A percentile compares a stretch with the other conserved stretches of the same genome.
Evolutionary conservation across 176 grass and related monocot species (phyloP).

Genomic region (Oryza rufipogon): DNA sequence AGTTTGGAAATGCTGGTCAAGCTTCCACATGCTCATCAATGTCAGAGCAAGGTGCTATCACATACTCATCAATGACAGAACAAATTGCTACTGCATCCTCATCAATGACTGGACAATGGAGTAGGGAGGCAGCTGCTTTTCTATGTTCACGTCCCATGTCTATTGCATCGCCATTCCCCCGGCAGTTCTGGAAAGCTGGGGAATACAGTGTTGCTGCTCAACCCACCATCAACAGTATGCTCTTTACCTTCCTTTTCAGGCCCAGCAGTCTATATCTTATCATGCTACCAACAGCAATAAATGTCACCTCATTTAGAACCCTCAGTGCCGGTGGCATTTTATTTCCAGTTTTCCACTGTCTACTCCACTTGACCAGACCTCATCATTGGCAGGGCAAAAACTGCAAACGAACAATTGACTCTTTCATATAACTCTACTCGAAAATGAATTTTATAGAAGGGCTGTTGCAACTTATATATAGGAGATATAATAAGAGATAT

Average conservation of each 20-base stretch:
- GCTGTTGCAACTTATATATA: no score
- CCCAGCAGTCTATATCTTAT: no score
- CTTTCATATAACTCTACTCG: background rate
- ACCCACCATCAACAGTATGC: conserved; percentile 35
- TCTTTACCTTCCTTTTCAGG: conserved; percentile 6
- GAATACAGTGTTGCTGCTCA: conserved; percentile 40
- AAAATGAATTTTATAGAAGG: conserved; percentile 2
- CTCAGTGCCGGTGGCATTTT: background rate
- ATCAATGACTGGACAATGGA: conserved; percentile 12
- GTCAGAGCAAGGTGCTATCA: no score
- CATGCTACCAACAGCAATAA: no score
- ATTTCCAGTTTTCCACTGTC: background rate
- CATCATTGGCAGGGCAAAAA: background rate
- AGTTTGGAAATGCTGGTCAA: background rate
- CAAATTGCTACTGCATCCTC: conserved; percentile 17
- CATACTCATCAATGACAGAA: conserved; percentile 1
- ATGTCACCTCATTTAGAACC: background rate
- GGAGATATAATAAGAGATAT: background rate
- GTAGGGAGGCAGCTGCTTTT: conserved; percentile 6
- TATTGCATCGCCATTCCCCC: conserved; percentile 9
- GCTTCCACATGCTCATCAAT: conserved; percentile 15
- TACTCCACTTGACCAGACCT: background rate
- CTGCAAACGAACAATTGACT: background rate
- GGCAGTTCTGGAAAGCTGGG: conserved; percentile 71
- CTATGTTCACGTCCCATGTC: background rate